A percentile compares a stretch with the other conserved stretches of the same genome.
phyloP scores from a whole-genome alignment of 2,329 filamentous ascomycete species.

The Zopfia rhizophila region DNA sequence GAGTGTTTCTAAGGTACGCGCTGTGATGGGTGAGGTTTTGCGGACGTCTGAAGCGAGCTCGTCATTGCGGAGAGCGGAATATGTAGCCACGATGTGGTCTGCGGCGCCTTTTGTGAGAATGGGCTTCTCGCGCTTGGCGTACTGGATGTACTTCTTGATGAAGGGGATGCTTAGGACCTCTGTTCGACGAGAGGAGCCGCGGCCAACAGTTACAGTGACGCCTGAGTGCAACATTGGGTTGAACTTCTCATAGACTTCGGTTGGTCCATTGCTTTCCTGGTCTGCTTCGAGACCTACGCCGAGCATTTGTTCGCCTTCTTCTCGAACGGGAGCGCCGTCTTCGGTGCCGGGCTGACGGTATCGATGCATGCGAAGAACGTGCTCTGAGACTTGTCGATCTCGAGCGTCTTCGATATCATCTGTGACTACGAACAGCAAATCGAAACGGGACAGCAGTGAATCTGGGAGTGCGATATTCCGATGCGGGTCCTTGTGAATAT shows the following conservation, averaged over 20 bases:
- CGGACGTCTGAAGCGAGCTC: constrained; percentile 95
- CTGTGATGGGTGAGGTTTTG: constrained; percentile 93
- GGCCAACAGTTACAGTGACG: constrained; percentile 78
- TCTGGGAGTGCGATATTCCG: constrained; percentile 98
- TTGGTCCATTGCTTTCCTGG: constrained; percentile 78
- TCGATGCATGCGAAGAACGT: constrained; percentile 95
- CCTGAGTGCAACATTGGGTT: constrained; percentile 96
- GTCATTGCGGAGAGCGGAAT: constrained; percentile 93
- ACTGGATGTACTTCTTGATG: constrained; percentile 99
- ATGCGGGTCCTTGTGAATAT: constrained; percentile 97
- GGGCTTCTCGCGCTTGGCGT: constrained; percentile 92
- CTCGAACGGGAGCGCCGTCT: constrained; percentile 92
- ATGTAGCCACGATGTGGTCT: constrained; percentile 89
- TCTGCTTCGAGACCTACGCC: constrained; percentile 86
- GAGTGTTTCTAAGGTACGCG: constrained; percentile 96
- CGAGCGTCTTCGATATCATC: constrained; percentile 96
- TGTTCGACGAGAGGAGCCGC: constrained; percentile 78
- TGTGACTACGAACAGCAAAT: constrained; percentile 96
- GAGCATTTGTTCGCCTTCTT: constrained; percentile 83
- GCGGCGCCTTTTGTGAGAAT: constrained; percentile 90
- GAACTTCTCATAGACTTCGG: constrained; percentile 95
- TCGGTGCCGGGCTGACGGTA: constrained; percentile 93
- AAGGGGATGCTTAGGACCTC: constrained; percentile 96
- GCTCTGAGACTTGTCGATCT: constrained; percentile 92
- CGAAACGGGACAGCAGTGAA: constrained; percentile 96